phyloP scores from a whole-genome alignment of 1,284 basidiomycete species.

The Ganoderma multipileum region DNA sequence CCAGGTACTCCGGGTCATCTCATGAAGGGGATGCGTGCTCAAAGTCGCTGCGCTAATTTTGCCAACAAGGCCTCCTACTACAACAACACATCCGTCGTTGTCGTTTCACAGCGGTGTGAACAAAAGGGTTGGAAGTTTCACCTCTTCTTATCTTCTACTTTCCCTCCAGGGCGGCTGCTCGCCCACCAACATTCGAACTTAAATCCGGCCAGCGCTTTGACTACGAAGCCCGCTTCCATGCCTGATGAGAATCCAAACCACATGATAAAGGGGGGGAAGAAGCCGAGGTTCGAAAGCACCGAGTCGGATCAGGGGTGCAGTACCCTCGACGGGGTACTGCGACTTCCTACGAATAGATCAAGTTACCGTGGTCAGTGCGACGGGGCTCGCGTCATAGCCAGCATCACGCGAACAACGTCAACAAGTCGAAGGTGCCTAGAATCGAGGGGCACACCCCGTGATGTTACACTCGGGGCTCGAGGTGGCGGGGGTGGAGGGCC shows the following conservation, averaged over 20 bases:
- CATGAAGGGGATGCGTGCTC: background rate
- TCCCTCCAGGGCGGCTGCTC: background rate
- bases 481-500: no score
- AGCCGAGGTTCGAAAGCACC: background rate
- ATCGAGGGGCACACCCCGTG: background rate
- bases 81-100: background rate
- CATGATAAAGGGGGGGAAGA: background rate
- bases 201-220: background rate
- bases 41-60: background rate
- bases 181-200: background rate
- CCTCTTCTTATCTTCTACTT: background rate
- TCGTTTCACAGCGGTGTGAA: background rate
- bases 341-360: background rate
- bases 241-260: background rate
- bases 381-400: background rate
- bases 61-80: background rate
- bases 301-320: constrained; percentile 4
- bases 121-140: background rate
- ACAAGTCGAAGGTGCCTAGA: no score
- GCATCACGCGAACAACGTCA: background rate
- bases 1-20: background rate
- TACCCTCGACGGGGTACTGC: background rate
- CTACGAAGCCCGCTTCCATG: background rate
- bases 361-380: background rate
- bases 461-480: background rate